Evolutionary conservation across 164 flowering plant species (phyloP).

Genomic region (Aristolochia californica): DNA sequence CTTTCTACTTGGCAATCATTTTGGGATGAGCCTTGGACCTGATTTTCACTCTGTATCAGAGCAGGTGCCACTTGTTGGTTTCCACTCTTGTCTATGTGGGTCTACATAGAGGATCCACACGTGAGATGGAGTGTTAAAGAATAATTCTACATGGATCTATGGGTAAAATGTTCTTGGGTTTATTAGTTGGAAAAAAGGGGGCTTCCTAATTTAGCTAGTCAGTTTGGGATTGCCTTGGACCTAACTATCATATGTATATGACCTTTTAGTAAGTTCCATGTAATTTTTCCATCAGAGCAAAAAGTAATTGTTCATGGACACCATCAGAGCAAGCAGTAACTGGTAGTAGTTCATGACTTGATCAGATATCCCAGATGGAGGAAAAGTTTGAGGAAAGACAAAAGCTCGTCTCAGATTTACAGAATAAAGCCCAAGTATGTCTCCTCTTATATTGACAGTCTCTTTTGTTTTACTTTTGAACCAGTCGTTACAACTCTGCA

Average conservation of each 20-base stretch:
- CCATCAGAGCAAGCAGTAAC: neutral
- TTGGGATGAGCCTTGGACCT: too few relatives aligned
- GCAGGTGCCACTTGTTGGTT: too few relatives aligned
- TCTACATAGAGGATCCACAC: too few relatives aligned
- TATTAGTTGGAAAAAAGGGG: neutral
- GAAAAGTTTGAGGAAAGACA: conserved; percentile 35
- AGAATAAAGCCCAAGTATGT: conserved; percentile 56
- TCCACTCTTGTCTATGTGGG: too few relatives aligned
- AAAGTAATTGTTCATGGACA: neutral
- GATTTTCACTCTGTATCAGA: too few relatives aligned
- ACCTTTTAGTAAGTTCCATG: neutral
- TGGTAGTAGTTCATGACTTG: neutral
- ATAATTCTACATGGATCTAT: too few relatives aligned
- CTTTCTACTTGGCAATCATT: too few relatives aligned
- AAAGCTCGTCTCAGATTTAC: conserved; percentile 37
- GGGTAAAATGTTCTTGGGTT: neutral
- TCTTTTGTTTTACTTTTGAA: neutral
- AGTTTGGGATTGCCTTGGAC: neutral
- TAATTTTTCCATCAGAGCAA: neutral
- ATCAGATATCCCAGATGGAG: conserved; percentile 47
- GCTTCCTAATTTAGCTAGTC: neutral
- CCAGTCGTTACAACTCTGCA: neutral
- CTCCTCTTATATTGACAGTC: neutral
- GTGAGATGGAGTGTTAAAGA: too few relatives aligned
- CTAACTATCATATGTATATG: neutral